Conservation (phyloP, 176 grass and related monocot species). For the Oryza meyeriana region DNA sequence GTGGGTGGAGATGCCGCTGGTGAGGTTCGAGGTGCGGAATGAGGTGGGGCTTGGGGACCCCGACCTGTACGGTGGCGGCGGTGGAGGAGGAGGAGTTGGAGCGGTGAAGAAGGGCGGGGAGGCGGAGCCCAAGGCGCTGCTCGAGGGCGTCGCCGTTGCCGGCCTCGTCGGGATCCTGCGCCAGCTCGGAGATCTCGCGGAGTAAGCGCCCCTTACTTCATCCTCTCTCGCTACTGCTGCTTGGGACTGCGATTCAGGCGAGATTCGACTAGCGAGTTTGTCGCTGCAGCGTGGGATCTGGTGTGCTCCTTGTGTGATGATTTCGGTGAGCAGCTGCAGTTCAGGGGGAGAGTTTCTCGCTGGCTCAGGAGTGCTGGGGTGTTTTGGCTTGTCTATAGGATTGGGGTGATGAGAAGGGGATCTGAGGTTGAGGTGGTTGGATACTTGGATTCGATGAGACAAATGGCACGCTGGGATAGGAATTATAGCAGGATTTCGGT, state of each 20-base stretch:
- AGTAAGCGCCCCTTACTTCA: constrained; percentile 42
- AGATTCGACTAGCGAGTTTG: background rate
- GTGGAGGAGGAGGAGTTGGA: background rate
- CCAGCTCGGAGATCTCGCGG: constrained; percentile 96
- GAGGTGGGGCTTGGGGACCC: constrained; percentile 86
- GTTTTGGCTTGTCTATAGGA: background rate
- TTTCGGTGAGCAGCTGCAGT: background rate
- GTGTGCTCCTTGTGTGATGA: background rate
- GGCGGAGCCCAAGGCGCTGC: constrained; percentile 80
- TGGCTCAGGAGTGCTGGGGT: background rate
- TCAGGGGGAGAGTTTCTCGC: background rate
- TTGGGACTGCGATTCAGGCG: background rate
- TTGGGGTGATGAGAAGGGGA: constrained; percentile 13
- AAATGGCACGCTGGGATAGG: background rate
- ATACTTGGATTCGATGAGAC: background rate
- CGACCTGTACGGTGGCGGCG: constrained; percentile 57
- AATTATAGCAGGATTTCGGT: background rate
- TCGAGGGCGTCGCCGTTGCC: constrained; percentile 92
- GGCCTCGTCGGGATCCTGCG: constrained; percentile 97
- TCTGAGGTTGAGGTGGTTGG: constrained; percentile 26
- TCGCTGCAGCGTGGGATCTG: constrained; percentile 23
- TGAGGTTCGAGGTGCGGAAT: constrained; percentile 87
- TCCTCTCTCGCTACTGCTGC: background rate
- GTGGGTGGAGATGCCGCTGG: constrained; percentile 63
- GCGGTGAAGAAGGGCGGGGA: constrained; percentile 30